phyloP scores from a whole-genome alignment of 2,329 filamentous ascomycete species.

The Periconia sp. region DNA sequence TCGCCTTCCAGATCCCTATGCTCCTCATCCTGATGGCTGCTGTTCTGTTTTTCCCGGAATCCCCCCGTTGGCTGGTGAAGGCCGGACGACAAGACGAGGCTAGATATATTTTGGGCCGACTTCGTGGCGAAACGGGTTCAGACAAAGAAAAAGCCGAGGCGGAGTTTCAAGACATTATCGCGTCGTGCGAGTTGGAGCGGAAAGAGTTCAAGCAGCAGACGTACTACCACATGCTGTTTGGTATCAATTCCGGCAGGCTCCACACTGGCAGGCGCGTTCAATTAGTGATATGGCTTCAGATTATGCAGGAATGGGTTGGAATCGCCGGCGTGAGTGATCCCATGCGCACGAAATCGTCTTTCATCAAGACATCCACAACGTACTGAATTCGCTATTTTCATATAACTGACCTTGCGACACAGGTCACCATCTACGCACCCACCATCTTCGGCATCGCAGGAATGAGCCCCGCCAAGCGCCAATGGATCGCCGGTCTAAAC shows the following conservation, averaged over 20 bases:
- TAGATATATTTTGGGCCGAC: constrained; percentile 63
- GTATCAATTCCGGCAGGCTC: constrained; percentile 64
- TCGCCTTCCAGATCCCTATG: constrained; percentile 70
- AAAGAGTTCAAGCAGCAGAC: constrained; percentile 53
- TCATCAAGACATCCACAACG: too few relatives aligned
- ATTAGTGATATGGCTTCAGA: constrained; percentile 71
- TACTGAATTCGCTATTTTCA: too few relatives aligned
- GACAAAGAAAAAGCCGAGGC: constrained; percentile 46
- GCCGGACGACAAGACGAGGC: constrained; percentile 68
- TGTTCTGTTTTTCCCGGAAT: constrained; percentile 71
- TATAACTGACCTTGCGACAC: too few relatives aligned
- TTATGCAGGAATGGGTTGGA: constrained; percentile 70
- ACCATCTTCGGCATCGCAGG: constrained; percentile 69
- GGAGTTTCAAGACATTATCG: constrained; percentile 68
- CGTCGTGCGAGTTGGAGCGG: constrained; percentile 61
- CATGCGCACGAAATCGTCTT: too few relatives aligned
- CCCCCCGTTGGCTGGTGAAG: constrained; percentile 68
- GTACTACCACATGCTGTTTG: constrained; percentile 68
- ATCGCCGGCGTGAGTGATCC: constrained; percentile 60
- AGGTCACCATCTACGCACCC: constrained; percentile 53
- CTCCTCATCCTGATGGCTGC: constrained; percentile 58
- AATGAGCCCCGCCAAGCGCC: constrained; percentile 53
- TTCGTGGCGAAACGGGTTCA: constrained; percentile 61
- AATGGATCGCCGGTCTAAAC: constrained; percentile 48
- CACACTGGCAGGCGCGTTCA: constrained; percentile 69